Base-by-base conservation (phyloP, 345 rosid species). In the Durio zibethinus region DNA sequence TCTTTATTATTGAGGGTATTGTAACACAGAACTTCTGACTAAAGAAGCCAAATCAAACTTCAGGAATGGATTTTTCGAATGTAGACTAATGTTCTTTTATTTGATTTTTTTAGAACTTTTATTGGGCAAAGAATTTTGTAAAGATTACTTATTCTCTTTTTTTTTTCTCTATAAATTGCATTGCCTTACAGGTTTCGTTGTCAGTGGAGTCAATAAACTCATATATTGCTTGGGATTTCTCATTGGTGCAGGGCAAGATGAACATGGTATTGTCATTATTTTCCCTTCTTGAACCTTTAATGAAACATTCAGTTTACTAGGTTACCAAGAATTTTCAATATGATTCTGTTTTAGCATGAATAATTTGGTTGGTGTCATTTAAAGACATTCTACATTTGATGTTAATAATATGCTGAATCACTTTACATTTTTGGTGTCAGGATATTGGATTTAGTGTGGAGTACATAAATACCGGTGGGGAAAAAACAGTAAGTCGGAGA, bases 371-470 rank as follows among this genome's bases (percentile, higher is more conserved):
- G 12, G 8, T 68, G 53, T 23, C 33, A 15, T 45, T 25, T 16
- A 7, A 68, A 68, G 33, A 1, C 54, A 7, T 43, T 68, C 53
- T 43, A 7, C 14, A 68, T 45, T 52, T 72, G 35, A 52, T 52
- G 27, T 52, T 48, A 52, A 52, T n/a, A 61, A 61, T 29, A 15
- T 36, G 65, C n/a, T 43, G 54, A 14, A 56, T 79, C 38, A 50
- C 20, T 57, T 79, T 38, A 5, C 59, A 20, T 72, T 36, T 16
- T 50, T 77, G 43, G 72, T 77, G 57, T 63, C 91, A 95, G 99
- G 99, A 95, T 85, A 90, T 93, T 65, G 99, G 99, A 83, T 95
- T 95, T 83, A 92, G 98, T 74, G 85, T 95, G 93, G 99, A 95
- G 87, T 90, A 85, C 78, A 83, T 81, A 72, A 84, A 81, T 86